These are phyloP conservation scores for Epichloe hybrida DNA, from an alignment of 2,329 filamentous ascomycete species.

Conservation along the genomic window DNA sequence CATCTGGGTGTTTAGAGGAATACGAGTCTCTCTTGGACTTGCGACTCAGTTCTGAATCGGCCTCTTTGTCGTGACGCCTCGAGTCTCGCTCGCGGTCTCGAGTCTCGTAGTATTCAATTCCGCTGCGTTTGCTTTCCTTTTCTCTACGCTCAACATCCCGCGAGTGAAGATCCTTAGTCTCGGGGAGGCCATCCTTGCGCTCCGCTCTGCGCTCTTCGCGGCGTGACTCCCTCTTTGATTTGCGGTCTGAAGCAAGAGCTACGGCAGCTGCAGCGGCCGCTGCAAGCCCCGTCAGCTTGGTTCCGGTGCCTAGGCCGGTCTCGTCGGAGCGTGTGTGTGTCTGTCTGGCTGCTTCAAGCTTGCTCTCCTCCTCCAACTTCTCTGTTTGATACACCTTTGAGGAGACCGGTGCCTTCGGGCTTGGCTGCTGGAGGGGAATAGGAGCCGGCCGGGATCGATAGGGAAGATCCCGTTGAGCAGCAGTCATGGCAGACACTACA, in stretches of 20 bases:
- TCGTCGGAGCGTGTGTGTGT: conserved; percentile 21
- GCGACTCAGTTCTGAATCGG: conserved; percentile 7
- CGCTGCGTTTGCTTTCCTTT: conserved; percentile 5
- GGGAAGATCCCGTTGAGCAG: conserved; percentile 25
- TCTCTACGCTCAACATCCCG: background rate
- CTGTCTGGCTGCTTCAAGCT: conserved; percentile 17
- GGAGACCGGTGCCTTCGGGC: conserved; percentile 62
- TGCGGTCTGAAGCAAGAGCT: conserved; percentile 15
- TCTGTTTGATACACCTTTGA: conserved; percentile 50
- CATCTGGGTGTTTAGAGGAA: conserved; percentile 16
- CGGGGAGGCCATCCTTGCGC: conserved; percentile 10
- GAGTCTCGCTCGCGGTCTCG: conserved; percentile 12
- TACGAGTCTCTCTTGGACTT: conserved; percentile 18
- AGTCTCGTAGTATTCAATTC: background rate
- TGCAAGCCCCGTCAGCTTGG: conserved; percentile 31
- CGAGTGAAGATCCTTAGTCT: conserved; percentile 1
- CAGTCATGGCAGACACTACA: conserved; percentile 34
- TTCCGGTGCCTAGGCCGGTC: conserved; percentile 28
- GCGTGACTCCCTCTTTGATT: conserved; percentile 8
- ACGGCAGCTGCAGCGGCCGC: conserved; percentile 35
- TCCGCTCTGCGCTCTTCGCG: conserved; percentile 12
- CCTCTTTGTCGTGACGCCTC: conserved; percentile 13
- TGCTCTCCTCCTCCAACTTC: conserved; percentile 23
- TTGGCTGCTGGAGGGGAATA: conserved; percentile 70
- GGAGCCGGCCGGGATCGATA: conserved; percentile 38